phyloP scores from a whole-genome alignment of 495 filamentous ascomycete species.

The Bathelium albidoporum region DNA sequence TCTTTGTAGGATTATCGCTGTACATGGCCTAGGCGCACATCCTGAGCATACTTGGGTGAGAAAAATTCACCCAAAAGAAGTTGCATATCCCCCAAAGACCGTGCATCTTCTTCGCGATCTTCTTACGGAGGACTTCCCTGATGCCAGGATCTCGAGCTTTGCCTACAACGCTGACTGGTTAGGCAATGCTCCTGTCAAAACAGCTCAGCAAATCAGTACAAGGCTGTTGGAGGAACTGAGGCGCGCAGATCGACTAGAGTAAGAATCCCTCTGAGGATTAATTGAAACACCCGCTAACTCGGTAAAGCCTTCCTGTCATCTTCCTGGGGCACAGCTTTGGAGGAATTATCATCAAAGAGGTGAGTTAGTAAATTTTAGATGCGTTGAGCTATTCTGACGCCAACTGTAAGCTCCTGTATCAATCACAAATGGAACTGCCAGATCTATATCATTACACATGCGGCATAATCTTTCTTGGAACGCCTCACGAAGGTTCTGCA shows the following conservation, averaged over 20 bases:
- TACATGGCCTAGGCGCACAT: constrained; percentile 12
- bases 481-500: constrained; percentile 4
- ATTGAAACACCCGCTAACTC: not conserved
- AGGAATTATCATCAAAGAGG: constrained; percentile 9
- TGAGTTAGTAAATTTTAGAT: not conserved
- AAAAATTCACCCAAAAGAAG: not conserved
- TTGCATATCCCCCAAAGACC: not conserved
- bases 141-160: constrained; percentile 8
- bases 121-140: not conserved
- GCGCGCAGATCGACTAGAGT: not conserved
- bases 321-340: constrained; percentile 12
- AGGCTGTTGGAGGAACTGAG: not conserved
- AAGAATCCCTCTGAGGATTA: not conserved
- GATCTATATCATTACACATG: not conserved
- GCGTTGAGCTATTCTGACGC: not conserved
- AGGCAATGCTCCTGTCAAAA: not conserved
- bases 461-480: constrained; percentile 10
- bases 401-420: not conserved
- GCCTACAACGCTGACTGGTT: constrained; percentile 9
- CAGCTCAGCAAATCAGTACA: not conserved
- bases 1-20: constrained; percentile 8
- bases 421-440: not conserved
- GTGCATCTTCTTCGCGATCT: not conserved
- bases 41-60: constrained; percentile 10
- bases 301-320: constrained; percentile 1